Base-by-base conservation (phyloP, 2,329 filamentous ascomycete species). In the Colletotrichum eleusines region DNA sequence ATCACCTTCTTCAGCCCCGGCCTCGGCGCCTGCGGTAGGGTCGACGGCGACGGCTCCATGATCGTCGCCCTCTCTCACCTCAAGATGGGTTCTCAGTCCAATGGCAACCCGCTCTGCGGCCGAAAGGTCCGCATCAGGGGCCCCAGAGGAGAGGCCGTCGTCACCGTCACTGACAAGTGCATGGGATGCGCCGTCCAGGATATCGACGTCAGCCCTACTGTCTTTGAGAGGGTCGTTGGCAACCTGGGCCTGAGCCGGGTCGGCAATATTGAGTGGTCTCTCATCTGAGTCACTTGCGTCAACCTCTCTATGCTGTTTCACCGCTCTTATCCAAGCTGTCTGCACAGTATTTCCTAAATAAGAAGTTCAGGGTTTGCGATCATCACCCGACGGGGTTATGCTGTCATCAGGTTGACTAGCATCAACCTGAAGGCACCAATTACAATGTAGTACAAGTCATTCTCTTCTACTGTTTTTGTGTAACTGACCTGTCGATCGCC, bases 21-120 rank as follows among this genome's bases (percentile, higher is more conserved):
- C 1, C 35, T 71, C 9, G 72, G 72, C 12, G 66, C 72, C 9
- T 73, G 72, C 18, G 70, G 70, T 11, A 11, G 35, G 11, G 28
- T 38, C 11, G 53, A 73, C 33, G 54, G 44, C 7, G 70, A 69
- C 12, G 14, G 28, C 23, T 28, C 40, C 55, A 40, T 61, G 31
- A 60, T 72, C 1, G 61, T 73, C 9, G 72, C 72, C 2, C 59
- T 72, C 14, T 73, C 72, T 3, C 58, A 72, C 18, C 23, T 66
- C 14, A 73, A 72, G 63, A 67, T 73, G 72, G 72, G 65, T 16
- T 16, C 53, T 9, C 55, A 51, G 23, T 71, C 70, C 33, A 73
- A 73, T 55, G 23, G 60, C 54, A 72, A 73, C n/a, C 50, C 70
- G 2, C 59, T 71, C 14, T 73, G 72, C 23, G 54, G 53, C 38